Evolutionary conservation across 179 eudicot genomes (phyloP).

Genomic region (Vitellaria paradoxa): DNA sequence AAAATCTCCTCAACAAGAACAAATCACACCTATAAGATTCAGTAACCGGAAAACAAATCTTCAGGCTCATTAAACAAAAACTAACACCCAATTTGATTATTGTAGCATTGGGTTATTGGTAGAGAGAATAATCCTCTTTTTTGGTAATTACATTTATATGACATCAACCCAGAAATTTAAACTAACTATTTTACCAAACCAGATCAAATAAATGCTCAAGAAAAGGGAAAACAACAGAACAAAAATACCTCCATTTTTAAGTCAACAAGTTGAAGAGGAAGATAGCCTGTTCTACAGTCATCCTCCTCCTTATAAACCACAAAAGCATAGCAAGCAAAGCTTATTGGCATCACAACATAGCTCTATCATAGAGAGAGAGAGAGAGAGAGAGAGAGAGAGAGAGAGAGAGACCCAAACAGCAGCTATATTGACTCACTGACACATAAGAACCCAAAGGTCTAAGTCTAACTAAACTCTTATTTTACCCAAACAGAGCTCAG

Average conservation of each 20-base stretch:
- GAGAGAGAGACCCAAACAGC: neutral
- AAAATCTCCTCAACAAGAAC: neutral
- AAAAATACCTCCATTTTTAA: neutral
- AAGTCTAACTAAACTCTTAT: neutral
- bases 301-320: constrained; percentile 11
- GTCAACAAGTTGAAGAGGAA: neutral
- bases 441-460: neutral
- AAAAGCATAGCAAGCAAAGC: too few relatives aligned
- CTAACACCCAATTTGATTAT: neutral
- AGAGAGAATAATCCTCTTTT: neutral
- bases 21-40: neutral
- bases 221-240: neutral
- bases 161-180: neutral
- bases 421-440: neutral
- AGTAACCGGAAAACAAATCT: neutral
- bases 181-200: neutral
- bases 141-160: neutral
- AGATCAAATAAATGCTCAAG: neutral
- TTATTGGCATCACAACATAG: constrained; percentile 1
- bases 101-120: neutral
- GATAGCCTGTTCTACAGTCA: neutral
- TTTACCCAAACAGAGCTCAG: too few relatives aligned
- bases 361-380: too few relatives aligned
- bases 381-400: too few relatives aligned
- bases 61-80: neutral